Evolutionary conservation across 2,329 filamentous ascomycete genomes (phyloP).

Genomic region (Aspergillus nomiae): DNA sequence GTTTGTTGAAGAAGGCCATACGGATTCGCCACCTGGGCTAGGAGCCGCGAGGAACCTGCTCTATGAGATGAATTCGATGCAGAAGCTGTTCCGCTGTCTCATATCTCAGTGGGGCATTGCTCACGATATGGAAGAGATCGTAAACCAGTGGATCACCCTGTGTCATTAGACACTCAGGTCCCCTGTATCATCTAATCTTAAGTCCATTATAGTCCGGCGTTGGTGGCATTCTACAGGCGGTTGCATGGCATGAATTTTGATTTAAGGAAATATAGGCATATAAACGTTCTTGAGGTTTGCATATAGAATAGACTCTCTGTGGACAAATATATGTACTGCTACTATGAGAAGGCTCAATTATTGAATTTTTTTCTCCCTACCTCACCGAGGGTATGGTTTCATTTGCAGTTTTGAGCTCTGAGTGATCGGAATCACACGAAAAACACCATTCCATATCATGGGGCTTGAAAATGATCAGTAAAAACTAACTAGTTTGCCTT

Average conservation of each 20-base stretch:
- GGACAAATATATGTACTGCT: neutral
- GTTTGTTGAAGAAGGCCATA: conserved; percentile 37
- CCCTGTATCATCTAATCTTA: neutral
- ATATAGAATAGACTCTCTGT: neutral
- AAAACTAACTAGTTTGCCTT: neutral
- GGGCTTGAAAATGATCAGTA: neutral
- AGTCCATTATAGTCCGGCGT: neutral
- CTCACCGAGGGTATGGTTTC: neutral
- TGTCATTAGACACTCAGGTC: conserved; percentile 34
- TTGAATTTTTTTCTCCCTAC: neutral
- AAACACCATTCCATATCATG: neutral
- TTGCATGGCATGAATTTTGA: neutral
- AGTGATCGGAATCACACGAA: neutral
- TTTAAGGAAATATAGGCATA: neutral
- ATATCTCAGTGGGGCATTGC: conserved; percentile 50
- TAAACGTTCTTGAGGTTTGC: neutral
- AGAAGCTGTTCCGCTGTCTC: conserved; percentile 49
- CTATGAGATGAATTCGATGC: conserved; percentile 52
- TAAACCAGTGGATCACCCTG: conserved; percentile 48
- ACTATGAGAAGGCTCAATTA: neutral
- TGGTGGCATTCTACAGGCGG: neutral
- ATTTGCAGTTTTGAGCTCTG: neutral
- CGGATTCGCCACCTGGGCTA: conserved; percentile 22
- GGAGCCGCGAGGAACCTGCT: conserved; percentile 42
- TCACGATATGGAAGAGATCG: conserved; percentile 48